Evolutionary conservation across 2,329 filamentous ascomycete genomes (phyloP).

Genomic region (Aspergillus carbonarius): DNA sequence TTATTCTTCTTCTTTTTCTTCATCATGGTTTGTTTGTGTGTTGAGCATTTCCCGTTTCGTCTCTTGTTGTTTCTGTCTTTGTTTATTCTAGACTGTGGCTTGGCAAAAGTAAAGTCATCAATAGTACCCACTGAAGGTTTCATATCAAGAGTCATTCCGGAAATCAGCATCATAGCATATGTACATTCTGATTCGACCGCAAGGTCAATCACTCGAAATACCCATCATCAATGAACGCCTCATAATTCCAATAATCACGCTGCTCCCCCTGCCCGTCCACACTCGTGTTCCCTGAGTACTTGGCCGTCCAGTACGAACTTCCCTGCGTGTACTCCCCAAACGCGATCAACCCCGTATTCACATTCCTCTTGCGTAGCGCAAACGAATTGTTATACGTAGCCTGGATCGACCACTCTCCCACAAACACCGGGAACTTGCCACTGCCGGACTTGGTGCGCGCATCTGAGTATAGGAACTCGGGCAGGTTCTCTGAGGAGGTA

Average conservation of each 20-base stretch:
- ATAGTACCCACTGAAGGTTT: not conserved
- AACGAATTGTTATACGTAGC: slow-evolving; percentile 17
- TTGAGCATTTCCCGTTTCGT: not conserved
- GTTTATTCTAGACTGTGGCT: not conserved
- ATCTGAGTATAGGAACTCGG: slow-evolving; percentile 19
- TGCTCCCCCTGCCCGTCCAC: slow-evolving; percentile 15
- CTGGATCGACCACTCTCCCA: slow-evolving; percentile 27
- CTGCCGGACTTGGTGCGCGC: slow-evolving; percentile 13
- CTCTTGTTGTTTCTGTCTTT: not conserved
- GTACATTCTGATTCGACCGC: too few relatives aligned
- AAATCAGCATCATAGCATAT: not conserved
- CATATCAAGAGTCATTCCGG: not conserved
- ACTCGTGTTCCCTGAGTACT: slow-evolving; percentile 17
- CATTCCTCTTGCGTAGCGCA: slow-evolving; percentile 14
- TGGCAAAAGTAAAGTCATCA: not conserved
- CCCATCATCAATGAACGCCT: slow-evolving; percentile 16
- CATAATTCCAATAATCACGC: slow-evolving; percentile 20
- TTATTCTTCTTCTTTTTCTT: too few relatives aligned
- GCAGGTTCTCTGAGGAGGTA: slow-evolving; percentile 18
- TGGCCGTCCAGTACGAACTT: slow-evolving; percentile 24
- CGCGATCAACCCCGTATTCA: slow-evolving; percentile 18
- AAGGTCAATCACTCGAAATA: slow-evolving; percentile 2
- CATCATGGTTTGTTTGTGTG: not conserved
- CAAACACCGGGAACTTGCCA: slow-evolving; percentile 24
- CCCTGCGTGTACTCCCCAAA: slow-evolving; percentile 19